A percentile compares a stretch with the other conserved stretches of the same genome.
Conservation (phyloP, 768 basidiomycete species). For the Lanmaoa rubissima region DNA sequence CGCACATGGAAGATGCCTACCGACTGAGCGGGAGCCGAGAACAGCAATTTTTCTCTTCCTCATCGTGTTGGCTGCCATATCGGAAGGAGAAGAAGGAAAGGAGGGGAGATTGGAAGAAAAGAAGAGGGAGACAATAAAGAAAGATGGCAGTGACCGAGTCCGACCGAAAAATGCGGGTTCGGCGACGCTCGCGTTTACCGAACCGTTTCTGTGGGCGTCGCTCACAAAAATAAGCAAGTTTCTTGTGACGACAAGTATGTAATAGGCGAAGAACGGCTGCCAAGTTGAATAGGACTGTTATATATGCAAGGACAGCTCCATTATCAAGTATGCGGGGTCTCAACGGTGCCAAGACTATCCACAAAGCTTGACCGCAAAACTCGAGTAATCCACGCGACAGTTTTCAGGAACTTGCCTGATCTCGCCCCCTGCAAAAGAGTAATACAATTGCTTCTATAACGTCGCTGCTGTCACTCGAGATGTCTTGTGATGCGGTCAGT, state of each 20-base stretch:
- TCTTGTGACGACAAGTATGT: conserved; percentile 1
- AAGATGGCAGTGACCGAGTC: conserved; percentile 13
- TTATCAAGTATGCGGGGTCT: conserved; percentile 31
- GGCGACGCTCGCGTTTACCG: conserved; percentile 32
- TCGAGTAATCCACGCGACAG: conserved; percentile 16
- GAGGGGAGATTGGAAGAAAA: conserved; percentile 4
- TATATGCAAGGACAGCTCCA: conserved; percentile 16
- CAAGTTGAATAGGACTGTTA: conserved; percentile 14
- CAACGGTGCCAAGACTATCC: conserved; percentile 23
- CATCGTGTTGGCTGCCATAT: conserved; percentile 41
- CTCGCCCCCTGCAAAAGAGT: conserved; percentile 21
- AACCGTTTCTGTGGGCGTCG: conserved; percentile 27
- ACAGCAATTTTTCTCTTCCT: conserved; percentile 89
- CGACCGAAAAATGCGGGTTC: conserved; percentile 20
- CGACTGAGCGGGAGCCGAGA: conserved; percentile 84
- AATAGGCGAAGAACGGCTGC: not conserved
- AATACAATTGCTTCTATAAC: conserved; percentile 29
- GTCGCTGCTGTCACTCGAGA: conserved; percentile 17
- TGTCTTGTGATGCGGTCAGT: conserved; percentile 27
- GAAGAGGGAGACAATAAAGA: conserved; percentile 17
- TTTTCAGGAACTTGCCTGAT: conserved; percentile 21
- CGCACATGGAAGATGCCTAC: conserved; percentile 42
- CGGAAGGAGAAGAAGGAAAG: conserved; percentile 6
- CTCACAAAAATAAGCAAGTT: not conserved
- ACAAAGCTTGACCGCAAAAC: conserved; percentile 10